These are phyloP conservation scores for Fragosphaeria purpurea DNA, from an alignment of 2,329 filamentous ascomycete species.

Conservation along the genomic window DNA sequence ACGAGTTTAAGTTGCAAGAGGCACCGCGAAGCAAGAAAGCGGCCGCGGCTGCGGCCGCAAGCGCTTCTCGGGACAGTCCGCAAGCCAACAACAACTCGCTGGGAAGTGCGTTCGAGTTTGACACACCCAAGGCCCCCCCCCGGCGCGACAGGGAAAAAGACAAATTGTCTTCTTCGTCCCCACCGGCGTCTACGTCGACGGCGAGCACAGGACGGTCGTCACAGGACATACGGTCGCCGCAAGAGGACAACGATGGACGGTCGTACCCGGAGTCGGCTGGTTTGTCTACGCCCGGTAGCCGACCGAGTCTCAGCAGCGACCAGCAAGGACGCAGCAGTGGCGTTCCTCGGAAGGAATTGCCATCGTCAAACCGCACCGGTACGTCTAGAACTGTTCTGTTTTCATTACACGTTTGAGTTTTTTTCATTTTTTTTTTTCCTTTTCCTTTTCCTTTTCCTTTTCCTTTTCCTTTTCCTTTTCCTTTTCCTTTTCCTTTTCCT, in stretches of 20 bases:
- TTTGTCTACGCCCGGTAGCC: conserved; percentile 23
- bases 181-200: conserved; percentile 14
- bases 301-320: conserved; percentile 27
- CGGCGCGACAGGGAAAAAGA: conserved; percentile 25
- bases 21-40: conserved; percentile 56
- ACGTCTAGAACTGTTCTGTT: conserved; percentile 15
- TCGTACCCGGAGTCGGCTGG: conserved; percentile 30
- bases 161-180: conserved; percentile 23
- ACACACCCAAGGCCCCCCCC: conserved; percentile 27
- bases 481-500: not conserved
- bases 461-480: no score
- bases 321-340: conserved; percentile 38
- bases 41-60: conserved; percentile 27
- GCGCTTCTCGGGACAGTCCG: conserved; percentile 35
- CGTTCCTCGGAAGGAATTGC: conserved; percentile 57
- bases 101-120: conserved; percentile 18
- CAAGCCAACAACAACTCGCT: conserved; percentile 28
- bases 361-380: conserved; percentile 33
- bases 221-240: conserved; percentile 42
- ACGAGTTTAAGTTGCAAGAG: conserved; percentile 72
- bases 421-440: not conserved
- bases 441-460: no score
- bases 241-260: conserved; percentile 43
- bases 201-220: conserved; percentile 39
- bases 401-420: not conserved